Evolutionary conservation across 2,329 filamentous ascomycete genomes (phyloP), one percentile per base, ranked within the genome.

Genomic region (Fusarium virguliforme): DNA sequence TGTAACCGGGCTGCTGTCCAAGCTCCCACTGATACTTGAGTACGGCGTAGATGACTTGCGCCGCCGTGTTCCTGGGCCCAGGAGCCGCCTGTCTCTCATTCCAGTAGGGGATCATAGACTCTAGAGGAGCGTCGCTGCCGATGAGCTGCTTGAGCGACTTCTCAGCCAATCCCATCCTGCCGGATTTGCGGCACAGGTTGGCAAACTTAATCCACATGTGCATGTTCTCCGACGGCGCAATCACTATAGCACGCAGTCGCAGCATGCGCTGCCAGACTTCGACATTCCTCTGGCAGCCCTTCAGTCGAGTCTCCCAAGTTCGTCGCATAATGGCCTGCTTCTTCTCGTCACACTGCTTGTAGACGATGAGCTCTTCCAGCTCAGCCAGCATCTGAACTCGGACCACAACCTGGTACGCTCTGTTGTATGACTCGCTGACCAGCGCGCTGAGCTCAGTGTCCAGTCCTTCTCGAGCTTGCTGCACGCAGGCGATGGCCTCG

Each of bases 131-230:
- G 13, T 94, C 90, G 53, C 87, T 90, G 30, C 91, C 92, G 62
- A 98, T 92, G n/a, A 99, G 86, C 67, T 94, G 94, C 79, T 96
- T 95, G 59, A 99, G 85, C 10, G 95, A 97, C 83, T 97, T 97
- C 83, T 99, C 96, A 1, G 96, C 96, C 54, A 99, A 88, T 9
- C 96, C 95, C 87, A 95, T 95, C 32, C 96, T 92, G 64, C 94
- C 93, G 48, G 95, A 97, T 81, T 99, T 99, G 76, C 97, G 93
- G 81, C 97, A 99, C 6, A 99, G 89, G 76, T 98, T 99, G 76
- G 96, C 94, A 79, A 98, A 99, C 80, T 99, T 99, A 85, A 99
- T 98, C 91, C 95, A 98, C 94, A 99, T 99, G 76, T 97, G 93
- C 86, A 97, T 94, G 77, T 98, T 98, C 79, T 99, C 95, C 35